Conservation (phyloP, 768 basidiomycete species). For the Russula ochroleuca region DNA sequence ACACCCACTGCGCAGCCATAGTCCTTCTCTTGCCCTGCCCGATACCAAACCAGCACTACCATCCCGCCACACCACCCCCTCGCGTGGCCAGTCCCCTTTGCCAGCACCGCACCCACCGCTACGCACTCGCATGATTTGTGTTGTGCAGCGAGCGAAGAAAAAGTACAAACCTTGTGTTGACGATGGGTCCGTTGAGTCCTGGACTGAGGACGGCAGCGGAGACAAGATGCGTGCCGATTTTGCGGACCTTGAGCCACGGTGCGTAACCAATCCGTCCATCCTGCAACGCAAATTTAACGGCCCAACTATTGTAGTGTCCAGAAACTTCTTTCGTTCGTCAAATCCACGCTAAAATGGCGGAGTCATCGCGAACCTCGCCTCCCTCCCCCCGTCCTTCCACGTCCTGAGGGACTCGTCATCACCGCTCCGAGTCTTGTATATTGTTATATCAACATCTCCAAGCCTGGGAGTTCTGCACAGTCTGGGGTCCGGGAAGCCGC, state of each 20-base stretch:
- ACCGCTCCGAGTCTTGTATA: too few relatives aligned
- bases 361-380: constrained; percentile 13
- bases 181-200: constrained; percentile 41
- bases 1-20: constrained; percentile 22
- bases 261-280: constrained; percentile 11
- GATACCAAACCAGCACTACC: constrained; percentile 8
- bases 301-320: constrained; percentile 30
- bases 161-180: constrained; percentile 40
- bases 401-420: too few relatives aligned
- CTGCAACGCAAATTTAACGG: not conserved
- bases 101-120: not conserved
- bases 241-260: constrained; percentile 42
- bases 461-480: too few relatives aligned
- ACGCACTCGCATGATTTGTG: not conserved
- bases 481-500: too few relatives aligned
- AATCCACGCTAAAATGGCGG: constrained; percentile 42
- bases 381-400: too few relatives aligned
- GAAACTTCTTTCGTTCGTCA: constrained; percentile 37
- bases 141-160: constrained; percentile 34
- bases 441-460: too few relatives aligned
- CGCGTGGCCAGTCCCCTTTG: constrained; percentile 14
- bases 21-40: constrained; percentile 8
- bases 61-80: not conserved
- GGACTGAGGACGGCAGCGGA: constrained; percentile 42
- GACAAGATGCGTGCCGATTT: constrained; percentile 43